Percentiles rank a stretch among this genome's conserved stretches.
Evolutionary conservation across 2,329 filamentous ascomycete species (phyloP).

Genomic region (Aspergillus transmontanensis): DNA sequence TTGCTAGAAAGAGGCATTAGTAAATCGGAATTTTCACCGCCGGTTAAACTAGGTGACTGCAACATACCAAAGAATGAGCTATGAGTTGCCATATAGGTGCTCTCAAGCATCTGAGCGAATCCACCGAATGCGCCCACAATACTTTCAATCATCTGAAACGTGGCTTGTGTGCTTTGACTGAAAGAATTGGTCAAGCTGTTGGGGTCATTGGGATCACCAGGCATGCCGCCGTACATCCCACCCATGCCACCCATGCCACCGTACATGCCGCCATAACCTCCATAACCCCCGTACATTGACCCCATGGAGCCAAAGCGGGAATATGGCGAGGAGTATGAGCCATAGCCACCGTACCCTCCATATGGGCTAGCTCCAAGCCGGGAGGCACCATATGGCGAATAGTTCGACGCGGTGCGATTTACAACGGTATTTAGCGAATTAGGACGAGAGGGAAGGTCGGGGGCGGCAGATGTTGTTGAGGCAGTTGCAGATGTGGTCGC

Average conservation of each 20-base stretch:
- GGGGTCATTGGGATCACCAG: constrained; percentile 76
- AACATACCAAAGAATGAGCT: constrained; percentile 94
- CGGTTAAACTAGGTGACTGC: background rate
- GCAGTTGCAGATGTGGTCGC: constrained; percentile 43
- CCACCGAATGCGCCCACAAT: constrained; percentile 95
- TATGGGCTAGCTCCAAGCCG: constrained; percentile 57
- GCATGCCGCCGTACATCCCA: constrained; percentile 50
- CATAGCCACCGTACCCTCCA: constrained; percentile 52
- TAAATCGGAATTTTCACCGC: constrained; percentile 11
- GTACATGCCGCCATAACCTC: constrained; percentile 51
- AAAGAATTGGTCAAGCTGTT: constrained; percentile 95
- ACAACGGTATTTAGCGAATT: constrained; percentile 76
- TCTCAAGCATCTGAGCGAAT: constrained; percentile 98
- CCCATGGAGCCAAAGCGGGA: constrained; percentile 55
- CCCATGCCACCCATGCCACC: constrained; percentile 52
- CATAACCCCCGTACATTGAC: constrained; percentile 41
- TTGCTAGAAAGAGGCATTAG: constrained; percentile 59
- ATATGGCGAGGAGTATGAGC: constrained; percentile 59
- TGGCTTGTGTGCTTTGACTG: constrained; percentile 91
- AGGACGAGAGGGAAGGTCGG: constrained; percentile 78
- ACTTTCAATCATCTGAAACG: constrained; percentile 97
- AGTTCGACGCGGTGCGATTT: constrained; percentile 84
- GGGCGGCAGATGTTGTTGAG: constrained; percentile 47
- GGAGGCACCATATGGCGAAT: constrained; percentile 65
- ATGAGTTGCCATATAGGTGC: constrained; percentile 99